Percentiles rank a stretch among this genome's conserved stretches.
These are phyloP conservation scores for Boletus bicolor DNA, from an alignment of 768 basidiomycete genomes.

Conservation along the genomic window DNA sequence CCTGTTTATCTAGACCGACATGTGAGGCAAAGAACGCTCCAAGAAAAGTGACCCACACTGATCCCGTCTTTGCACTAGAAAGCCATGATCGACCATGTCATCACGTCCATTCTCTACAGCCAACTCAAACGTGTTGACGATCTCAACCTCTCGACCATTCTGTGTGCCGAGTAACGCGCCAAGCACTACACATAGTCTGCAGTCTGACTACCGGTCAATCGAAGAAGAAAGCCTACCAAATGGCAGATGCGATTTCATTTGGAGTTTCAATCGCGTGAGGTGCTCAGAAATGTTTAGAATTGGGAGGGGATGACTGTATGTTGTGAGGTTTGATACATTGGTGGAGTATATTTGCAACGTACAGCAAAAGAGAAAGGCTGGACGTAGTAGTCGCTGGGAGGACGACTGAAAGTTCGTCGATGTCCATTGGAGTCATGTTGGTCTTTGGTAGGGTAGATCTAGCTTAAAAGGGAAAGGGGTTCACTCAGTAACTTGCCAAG, in stretches of 20 bases:
- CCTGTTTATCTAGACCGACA: conserved; percentile 78
- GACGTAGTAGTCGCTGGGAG: conserved; percentile 68
- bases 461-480: conserved; percentile 8
- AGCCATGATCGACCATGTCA: conserved; percentile 72
- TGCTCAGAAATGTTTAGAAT: conserved; percentile 98
- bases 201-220: background rate
- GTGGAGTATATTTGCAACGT: conserved; percentile 26
- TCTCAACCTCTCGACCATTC: conserved; percentile 91
- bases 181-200: conserved; percentile 54
- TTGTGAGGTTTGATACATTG: conserved; percentile 11
- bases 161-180: conserved; percentile 94
- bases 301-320: conserved; percentile 84
- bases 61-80: conserved; percentile 77
- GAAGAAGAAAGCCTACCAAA: conserved; percentile 49
- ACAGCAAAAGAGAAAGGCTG: conserved; percentile 74
- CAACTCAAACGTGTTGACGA: conserved; percentile 95
- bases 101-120: conserved; percentile 54
- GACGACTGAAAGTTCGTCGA: conserved; percentile 73
- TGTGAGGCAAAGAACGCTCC: conserved; percentile 2
- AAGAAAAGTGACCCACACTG: conserved; percentile 59
- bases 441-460: background rate
- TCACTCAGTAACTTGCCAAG: background rate
- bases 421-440: conserved; percentile 65
- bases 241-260: conserved; percentile 55
- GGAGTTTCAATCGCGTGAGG: conserved; percentile 78